These are phyloP conservation scores for Dentipellis sp. DNA, from an alignment of 768 basidiomycete species.

Conservation along the genomic window DNA sequence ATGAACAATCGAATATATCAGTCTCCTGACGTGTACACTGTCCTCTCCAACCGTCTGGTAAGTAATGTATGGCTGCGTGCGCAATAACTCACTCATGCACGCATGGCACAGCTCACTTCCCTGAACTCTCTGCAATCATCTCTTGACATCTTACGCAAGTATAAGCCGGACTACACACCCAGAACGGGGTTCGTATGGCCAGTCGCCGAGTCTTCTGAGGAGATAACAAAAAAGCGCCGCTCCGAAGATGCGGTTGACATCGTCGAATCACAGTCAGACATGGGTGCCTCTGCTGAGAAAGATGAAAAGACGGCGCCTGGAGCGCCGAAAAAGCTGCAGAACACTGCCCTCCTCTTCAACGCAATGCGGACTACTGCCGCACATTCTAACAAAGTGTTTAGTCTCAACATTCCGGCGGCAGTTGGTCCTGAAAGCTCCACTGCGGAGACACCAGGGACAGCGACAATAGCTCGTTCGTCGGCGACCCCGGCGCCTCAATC, in stretches of 20 bases:
- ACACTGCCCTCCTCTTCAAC: slow-evolving; percentile 57
- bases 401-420: slow-evolving; percentile 25
- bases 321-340: slow-evolving; percentile 45
- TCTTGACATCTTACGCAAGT: slow-evolving; percentile 59
- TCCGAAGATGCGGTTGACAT: slow-evolving; percentile 9
- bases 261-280: slow-evolving; percentile 7
- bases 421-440: slow-evolving; percentile 21
- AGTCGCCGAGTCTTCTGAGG: slow-evolving; percentile 45
- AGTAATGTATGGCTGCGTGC: slow-evolving; percentile 11
- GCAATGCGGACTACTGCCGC: slow-evolving; percentile 76
- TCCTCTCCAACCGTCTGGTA: slow-evolving; percentile 80
- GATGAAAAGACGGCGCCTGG: slow-evolving; percentile 5
- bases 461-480: slow-evolving; percentile 22
- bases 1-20: slow-evolving; percentile 87
- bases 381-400: slow-evolving; percentile 49
- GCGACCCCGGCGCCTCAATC: slow-evolving; percentile 24
- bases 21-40: slow-evolving; percentile 75
- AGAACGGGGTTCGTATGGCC: slow-evolving; percentile 83
- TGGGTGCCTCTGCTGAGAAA: slow-evolving; percentile 7
- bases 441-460: slow-evolving; percentile 19
- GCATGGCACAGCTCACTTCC: slow-evolving; percentile 57
- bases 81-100: background rate
- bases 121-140: slow-evolving; percentile 68
- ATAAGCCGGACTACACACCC: slow-evolving; percentile 78
- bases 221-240: slow-evolving; percentile 32